Conservation (phyloP, 208 protist genomes). For the Wallacemonas rigidus region DNA sequence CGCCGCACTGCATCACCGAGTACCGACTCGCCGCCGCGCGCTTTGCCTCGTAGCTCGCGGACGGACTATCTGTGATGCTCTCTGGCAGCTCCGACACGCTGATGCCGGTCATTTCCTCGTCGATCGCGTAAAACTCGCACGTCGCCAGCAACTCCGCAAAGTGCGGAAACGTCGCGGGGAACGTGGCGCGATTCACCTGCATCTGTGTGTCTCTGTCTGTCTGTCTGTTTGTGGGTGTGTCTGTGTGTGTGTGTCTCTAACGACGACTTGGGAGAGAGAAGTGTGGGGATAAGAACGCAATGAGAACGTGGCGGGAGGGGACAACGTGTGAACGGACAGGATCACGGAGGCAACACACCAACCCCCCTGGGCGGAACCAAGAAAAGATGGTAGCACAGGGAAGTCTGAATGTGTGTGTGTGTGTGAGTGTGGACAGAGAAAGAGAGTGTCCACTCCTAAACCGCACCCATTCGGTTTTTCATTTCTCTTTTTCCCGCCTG, state of each 20-base stretch:
- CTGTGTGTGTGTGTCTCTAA: not conserved
- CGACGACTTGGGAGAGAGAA: not conserved
- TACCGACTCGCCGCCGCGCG: conserved; percentile 64
- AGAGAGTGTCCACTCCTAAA: not conserved
- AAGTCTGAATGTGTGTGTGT: too few relatives aligned
- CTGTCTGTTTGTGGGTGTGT: conserved; percentile 12
- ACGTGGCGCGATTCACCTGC: conserved; percentile 73
- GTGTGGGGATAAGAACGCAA: not conserved
- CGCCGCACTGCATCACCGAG: conserved; percentile 81
- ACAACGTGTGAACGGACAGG: too few relatives aligned
- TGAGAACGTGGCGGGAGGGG: too few relatives aligned
- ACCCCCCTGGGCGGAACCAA: too few relatives aligned
- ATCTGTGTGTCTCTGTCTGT: conserved; percentile 24
- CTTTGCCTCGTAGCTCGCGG: conserved; percentile 68
- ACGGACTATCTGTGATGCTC: conserved; percentile 54
- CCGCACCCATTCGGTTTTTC: not conserved
- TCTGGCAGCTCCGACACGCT: conserved; percentile 57
- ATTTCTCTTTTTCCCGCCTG: not conserved
- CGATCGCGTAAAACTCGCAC: conserved; percentile 85
- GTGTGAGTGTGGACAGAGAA: conserved; percentile 2
- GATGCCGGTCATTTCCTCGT: conserved; percentile 90
- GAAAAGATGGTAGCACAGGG: too few relatives aligned
- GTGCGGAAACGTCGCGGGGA: conserved; percentile 63
- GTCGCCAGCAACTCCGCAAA: conserved; percentile 65
- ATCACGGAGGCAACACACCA: too few relatives aligned